Conservation (phyloP, 768 basidiomycete species). For the Trametes meyenii region DNA sequence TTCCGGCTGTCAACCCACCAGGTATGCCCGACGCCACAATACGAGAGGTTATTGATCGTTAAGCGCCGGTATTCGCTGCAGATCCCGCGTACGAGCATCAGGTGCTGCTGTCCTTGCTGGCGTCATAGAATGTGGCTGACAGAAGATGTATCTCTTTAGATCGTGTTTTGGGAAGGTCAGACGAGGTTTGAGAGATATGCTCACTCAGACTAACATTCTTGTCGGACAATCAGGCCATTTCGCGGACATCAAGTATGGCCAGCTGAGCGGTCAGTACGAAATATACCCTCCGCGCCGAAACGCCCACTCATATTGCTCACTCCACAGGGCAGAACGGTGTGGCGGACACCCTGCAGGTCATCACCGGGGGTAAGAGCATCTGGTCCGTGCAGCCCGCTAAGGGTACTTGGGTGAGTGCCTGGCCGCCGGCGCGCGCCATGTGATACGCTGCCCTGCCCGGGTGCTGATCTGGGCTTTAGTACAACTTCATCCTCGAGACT, state of each 20-base stretch:
- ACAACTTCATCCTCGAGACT: slow-evolving; percentile 28
- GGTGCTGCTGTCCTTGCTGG: neutral
- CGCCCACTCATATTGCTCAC: neutral
- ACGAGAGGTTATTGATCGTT: neutral
- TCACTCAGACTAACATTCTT: neutral
- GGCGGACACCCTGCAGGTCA: slow-evolving; percentile 28
- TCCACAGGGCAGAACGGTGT: slow-evolving; percentile 27
- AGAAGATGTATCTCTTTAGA: slow-evolving; percentile 4
- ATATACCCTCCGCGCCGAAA: neutral
- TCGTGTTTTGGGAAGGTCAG: slow-evolving; percentile 29
- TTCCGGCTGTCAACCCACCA: slow-evolving; percentile 29
- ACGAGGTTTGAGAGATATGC: neutral
- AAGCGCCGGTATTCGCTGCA: neutral
- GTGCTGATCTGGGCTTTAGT: slow-evolving; percentile 7
- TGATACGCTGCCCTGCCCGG: neutral
- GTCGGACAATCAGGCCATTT: slow-evolving; percentile 15
- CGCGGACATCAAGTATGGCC: slow-evolving; percentile 30
- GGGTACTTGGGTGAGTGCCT: slow-evolving; percentile 26
- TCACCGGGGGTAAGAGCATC: slow-evolving; percentile 29
- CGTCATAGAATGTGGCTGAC: neutral
- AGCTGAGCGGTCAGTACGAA: slow-evolving; percentile 18
- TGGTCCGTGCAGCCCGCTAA: slow-evolving; percentile 29
- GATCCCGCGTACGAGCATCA: slow-evolving; percentile 29
- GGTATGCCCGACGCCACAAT: neutral
- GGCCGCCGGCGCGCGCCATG: neutral